Percentiles rank a stretch among this genome's conserved stretches.
These are phyloP conservation scores for Boletus sp. DNA, from an alignment of 768 basidiomycete species.

Conservation along the genomic window DNA sequence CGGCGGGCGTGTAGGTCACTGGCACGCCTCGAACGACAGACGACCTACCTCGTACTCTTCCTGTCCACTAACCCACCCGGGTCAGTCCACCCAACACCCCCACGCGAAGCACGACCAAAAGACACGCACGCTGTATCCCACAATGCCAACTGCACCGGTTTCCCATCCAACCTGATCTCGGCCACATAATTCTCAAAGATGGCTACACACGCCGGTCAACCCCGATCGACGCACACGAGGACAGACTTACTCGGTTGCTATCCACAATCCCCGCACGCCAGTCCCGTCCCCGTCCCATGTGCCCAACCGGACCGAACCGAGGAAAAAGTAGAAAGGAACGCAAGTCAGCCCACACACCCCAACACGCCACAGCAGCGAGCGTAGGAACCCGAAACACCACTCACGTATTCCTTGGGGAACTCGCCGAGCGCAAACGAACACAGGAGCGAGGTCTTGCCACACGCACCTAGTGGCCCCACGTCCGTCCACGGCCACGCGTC, in stretches of 20 bases:
- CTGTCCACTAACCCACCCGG: slow-evolving; percentile 66
- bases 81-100: neutral
- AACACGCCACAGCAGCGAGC: too few relatives aligned
- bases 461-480: slow-evolving; percentile 58
- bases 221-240: too few relatives aligned
- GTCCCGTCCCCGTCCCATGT: neutral
- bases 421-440: slow-evolving; percentile 92
- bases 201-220: slow-evolving; percentile 37
- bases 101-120: neutral
- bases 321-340: neutral
- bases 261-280: neutral
- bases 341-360: neutral
- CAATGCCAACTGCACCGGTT: slow-evolving; percentile 92
- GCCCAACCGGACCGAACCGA: neutral
- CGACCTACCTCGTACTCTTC: slow-evolving; percentile 81
- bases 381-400: slow-evolving; percentile 30
- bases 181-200: slow-evolving; percentile 99
- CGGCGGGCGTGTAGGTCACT: neutral
- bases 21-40: neutral
- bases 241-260: slow-evolving; percentile 47
- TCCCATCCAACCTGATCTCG: slow-evolving; percentile 95
- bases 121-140: slow-evolving; percentile 97
- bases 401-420: slow-evolving; percentile 93
- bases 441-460: slow-evolving; percentile 91
- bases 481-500: neutral